Evolutionary conservation across 164 flowering plant species (phyloP).

Genomic region (Stephania cephalantha): DNA sequence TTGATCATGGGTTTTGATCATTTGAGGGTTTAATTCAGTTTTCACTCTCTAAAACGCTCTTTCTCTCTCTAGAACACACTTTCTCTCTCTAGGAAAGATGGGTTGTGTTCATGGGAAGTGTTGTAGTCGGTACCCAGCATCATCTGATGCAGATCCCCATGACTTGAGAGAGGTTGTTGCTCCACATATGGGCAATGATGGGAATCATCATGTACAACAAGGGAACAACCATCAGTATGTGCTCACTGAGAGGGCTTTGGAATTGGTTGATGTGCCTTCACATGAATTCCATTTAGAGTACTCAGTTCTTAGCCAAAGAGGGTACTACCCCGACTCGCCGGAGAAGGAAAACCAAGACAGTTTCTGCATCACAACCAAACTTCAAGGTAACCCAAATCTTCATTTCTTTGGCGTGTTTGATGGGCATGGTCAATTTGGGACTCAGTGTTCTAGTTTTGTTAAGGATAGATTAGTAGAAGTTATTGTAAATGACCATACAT

Average conservation of each 20-base stretch:
- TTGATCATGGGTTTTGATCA: not conserved
- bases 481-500: conserved; percentile 41
- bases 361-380: conserved; percentile 55
- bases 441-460: conserved; percentile 76
- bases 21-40: not conserved
- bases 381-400: conserved; percentile 79
- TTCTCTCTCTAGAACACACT: not conserved
- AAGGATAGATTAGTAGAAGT: conserved; percentile 60
- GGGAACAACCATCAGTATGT: conserved; percentile 12
- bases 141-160: conserved; percentile 33
- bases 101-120: conserved; percentile 83
- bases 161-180: conserved; percentile 19
- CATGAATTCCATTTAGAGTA: conserved; percentile 56
- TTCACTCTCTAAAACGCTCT: not conserved
- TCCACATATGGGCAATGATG: conserved; percentile 9
- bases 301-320: conserved; percentile 66
- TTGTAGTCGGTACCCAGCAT: conserved; percentile 40
- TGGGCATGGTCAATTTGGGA: conserved; percentile 88
- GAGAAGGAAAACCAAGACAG: conserved; percentile 90
- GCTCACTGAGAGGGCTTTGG: conserved; percentile 46
- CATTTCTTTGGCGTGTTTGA: conserved; percentile 99
- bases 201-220: not conserved
- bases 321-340: conserved; percentile 83
- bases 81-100: conserved; percentile 30
- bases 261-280: conserved; percentile 55